phyloP scores from a whole-genome alignment of 345 rosid species.

The Salix suchowensis region DNA sequence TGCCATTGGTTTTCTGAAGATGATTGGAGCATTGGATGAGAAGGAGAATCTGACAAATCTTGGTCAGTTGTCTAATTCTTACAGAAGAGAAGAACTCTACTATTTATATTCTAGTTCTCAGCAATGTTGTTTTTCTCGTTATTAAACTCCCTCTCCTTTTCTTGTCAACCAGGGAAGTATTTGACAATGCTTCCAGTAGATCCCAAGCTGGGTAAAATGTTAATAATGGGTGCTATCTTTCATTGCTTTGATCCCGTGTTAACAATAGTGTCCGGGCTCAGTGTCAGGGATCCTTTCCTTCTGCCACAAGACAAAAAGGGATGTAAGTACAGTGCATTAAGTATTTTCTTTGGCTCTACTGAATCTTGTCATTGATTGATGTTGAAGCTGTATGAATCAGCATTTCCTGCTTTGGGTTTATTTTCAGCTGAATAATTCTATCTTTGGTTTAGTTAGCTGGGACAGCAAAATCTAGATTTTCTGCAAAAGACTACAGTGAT shows the following conservation, averaged over 20 bases:
- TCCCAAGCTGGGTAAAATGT: slow-evolving; percentile 99
- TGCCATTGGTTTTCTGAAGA: slow-evolving; percentile 84
- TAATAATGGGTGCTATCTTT: slow-evolving; percentile 92
- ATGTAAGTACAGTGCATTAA: slow-evolving; percentile 46
- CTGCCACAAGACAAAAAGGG: slow-evolving; percentile 94
- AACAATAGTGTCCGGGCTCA: slow-evolving; percentile 90
- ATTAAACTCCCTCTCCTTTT: not conserved
- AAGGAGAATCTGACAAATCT: slow-evolving; percentile 88
- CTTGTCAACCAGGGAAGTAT: slow-evolving; percentile 53
- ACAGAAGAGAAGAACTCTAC: not conserved
- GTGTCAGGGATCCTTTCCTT: slow-evolving; percentile 96
- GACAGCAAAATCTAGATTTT: slow-evolving; percentile 90
- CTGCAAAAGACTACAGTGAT: slow-evolving; percentile 97
- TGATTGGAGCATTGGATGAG: slow-evolving; percentile 89
- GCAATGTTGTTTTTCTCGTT: slow-evolving; percentile 7
- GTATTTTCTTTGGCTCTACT: not conserved
- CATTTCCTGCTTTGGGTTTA: not conserved
- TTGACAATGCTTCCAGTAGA: slow-evolving; percentile 93
- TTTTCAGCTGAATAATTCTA: slow-evolving; percentile 5
- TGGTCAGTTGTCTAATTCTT: slow-evolving; percentile 52
- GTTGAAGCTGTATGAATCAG: not conserved
- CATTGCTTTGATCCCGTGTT: slow-evolving; percentile 89
- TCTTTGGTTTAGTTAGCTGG: slow-evolving; percentile 67
- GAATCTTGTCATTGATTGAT: not conserved
- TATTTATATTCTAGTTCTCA: not conserved